Conservation (phyloP, 441 rosid species). For the Jatropha multifida region DNA sequence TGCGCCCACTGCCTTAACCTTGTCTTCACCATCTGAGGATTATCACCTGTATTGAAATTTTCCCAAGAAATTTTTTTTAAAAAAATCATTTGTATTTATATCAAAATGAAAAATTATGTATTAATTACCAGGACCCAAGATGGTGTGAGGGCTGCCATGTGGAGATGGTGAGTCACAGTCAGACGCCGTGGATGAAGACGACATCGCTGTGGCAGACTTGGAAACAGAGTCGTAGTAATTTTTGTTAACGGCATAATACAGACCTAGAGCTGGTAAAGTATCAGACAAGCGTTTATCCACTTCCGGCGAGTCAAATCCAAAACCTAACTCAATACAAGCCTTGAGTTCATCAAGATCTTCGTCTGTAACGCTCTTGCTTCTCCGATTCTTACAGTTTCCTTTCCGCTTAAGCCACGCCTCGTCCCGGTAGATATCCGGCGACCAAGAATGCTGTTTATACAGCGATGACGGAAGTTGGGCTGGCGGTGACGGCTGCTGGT, state of each 20-base stretch:
- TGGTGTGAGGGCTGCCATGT: slow-evolving; percentile 37
- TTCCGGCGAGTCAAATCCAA: slow-evolving; percentile 81
- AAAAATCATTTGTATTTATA: not conserved
- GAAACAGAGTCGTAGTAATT: slow-evolving; percentile 45
- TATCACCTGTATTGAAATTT: slow-evolving; percentile 52
- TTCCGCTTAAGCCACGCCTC: slow-evolving; percentile 82
- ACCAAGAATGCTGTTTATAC: slow-evolving; percentile 69
- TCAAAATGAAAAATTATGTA: not conserved
- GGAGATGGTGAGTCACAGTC: slow-evolving; percentile 49
- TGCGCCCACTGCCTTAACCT: slow-evolving; percentile 88
- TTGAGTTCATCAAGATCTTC: slow-evolving; percentile 87
- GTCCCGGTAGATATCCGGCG: slow-evolving; percentile 70
- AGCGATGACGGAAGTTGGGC: slow-evolving; percentile 33
- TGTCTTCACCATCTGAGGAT: slow-evolving; percentile 66
- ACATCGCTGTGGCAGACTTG: slow-evolving; percentile 43
- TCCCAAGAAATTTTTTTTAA: slow-evolving; percentile 8
- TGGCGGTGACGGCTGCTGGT: slow-evolving; percentile 2
- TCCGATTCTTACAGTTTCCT: slow-evolving; percentile 31
- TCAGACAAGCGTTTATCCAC: slow-evolving; percentile 62
- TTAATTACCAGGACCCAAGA: slow-evolving; percentile 56
- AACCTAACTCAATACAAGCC: slow-evolving; percentile 81
- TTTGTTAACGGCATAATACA: slow-evolving; percentile 78
- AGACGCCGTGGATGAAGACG: slow-evolving; percentile 50
- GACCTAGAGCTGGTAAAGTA: slow-evolving; percentile 73
- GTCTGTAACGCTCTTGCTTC: slow-evolving; percentile 62